Percentiles rank a stretch among this genome's conserved stretches.
Evolutionary conservation across 2,329 filamentous ascomycete species (phyloP).

Genomic region (Escovopsis sp.): DNA sequence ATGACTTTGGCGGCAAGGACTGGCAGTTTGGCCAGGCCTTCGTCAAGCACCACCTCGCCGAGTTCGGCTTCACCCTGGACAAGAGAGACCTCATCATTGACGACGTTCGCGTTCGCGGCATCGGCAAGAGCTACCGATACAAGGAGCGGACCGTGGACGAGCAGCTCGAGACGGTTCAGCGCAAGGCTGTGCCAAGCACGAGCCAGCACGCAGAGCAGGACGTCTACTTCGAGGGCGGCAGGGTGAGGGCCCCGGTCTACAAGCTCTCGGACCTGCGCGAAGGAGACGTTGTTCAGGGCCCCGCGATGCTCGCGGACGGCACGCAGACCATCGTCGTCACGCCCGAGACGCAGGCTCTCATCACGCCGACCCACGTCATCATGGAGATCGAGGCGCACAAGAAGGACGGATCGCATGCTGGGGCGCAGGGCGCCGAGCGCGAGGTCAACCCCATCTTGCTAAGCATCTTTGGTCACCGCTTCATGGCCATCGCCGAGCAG

Average conservation of each 20-base stretch:
- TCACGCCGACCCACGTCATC: conserved; percentile 76
- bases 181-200: conserved; percentile 36
- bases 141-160: conserved; percentile 70
- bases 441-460: conserved; percentile 62
- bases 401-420: conserved; percentile 13
- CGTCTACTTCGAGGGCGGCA: conserved; percentile 75
- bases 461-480: conserved; percentile 66
- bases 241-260: conserved; percentile 66
- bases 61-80: conserved; percentile 78
- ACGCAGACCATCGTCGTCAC: conserved; percentile 88
- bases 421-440: conserved; percentile 8
- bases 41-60: conserved; percentile 72
- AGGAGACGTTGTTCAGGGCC: conserved; percentile 60
- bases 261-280: conserved; percentile 59
- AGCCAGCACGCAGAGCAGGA: conserved; percentile 51
- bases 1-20: conserved; percentile 45
- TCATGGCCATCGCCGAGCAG: conserved; percentile 77
- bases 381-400: conserved; percentile 59
- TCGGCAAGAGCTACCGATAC: conserved; percentile 74
- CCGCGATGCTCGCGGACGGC: conserved; percentile 73
- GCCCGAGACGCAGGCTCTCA: conserved; percentile 57
- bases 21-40: conserved; percentile 82
- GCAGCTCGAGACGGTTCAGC: conserved; percentile 57
- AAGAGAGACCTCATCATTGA: conserved; percentile 82
- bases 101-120: conserved; percentile 74